These are phyloP conservation scores for Fusarium duplospermum DNA, from an alignment of 2,329 filamentous ascomycete species.

Conservation along the genomic window DNA sequence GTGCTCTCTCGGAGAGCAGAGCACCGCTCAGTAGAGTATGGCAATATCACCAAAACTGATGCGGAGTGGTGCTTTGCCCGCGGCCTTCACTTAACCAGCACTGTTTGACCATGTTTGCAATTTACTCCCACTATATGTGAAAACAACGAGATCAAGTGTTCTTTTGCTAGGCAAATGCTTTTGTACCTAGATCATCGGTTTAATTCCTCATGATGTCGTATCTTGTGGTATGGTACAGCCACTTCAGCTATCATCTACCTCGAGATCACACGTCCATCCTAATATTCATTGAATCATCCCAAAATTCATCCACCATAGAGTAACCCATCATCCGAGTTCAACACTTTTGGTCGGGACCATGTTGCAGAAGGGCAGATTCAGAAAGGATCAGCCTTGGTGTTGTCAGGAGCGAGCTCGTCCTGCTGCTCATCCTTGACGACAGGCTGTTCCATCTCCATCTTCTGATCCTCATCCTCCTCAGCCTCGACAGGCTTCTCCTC, in stretches of 20 bases:
- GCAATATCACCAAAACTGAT: background rate
- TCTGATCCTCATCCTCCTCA: constrained; percentile 31
- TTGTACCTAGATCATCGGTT: background rate
- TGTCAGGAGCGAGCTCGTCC: constrained; percentile 1
- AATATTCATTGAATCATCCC: background rate
- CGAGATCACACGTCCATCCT: constrained; percentile 13
- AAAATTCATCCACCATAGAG: background rate
- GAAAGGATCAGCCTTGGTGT: constrained; percentile 16
- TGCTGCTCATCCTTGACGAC: constrained; percentile 8
- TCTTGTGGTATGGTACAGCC: constrained; percentile 8
- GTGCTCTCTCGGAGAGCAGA: background rate
- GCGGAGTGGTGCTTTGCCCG: background rate
- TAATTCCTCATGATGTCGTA: constrained; percentile 14
- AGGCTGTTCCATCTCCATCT: constrained; percentile 35
- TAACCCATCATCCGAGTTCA: background rate
- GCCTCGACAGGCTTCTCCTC: constrained; percentile 25
- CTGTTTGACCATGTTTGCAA: background rate
- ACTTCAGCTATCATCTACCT: constrained; percentile 11
- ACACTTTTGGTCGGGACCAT: background rate
- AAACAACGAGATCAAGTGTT: background rate
- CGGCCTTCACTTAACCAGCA: background rate
- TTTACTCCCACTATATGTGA: background rate
- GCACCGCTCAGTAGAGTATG: background rate
- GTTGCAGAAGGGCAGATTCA: background rate
- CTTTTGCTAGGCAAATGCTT: background rate